phyloP scores from a whole-genome alignment of 139 green algal species.

The Volvox africanus region DNA sequence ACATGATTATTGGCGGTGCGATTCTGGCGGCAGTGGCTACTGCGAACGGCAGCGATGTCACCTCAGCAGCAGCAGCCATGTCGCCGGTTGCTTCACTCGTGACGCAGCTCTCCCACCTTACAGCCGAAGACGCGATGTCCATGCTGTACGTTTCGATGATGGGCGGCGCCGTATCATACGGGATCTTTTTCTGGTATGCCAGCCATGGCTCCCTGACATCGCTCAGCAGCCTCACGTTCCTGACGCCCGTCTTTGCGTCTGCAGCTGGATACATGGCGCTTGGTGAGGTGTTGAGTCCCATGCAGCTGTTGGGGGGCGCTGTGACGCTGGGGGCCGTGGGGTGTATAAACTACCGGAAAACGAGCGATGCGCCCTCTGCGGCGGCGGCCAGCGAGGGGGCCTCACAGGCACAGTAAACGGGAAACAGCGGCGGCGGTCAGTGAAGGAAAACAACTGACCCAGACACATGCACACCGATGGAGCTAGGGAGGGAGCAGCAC shows the following conservation, averaged over 20 bases:
- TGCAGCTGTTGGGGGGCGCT: constrained; percentile 88
- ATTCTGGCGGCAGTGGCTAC: constrained; percentile 70
- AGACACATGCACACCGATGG: too few relatives aligned
- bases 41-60: neutral
- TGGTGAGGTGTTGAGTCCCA: constrained; percentile 84
- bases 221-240: constrained; percentile 94
- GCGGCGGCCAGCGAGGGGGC: neutral
- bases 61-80: neutral
- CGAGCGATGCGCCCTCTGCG: neutral
- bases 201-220: constrained; percentile 86
- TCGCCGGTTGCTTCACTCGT: constrained; percentile 51
- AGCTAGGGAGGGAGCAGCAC: too few relatives aligned
- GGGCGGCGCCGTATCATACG: constrained; percentile 93
- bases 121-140: constrained; percentile 42
- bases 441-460: too few relatives aligned
- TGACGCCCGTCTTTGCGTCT: constrained; percentile 94
- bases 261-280: constrained; percentile 84
- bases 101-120: constrained; percentile 46
- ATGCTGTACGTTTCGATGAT: constrained; percentile 91
- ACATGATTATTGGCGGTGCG: constrained; percentile 96
- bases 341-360: constrained; percentile 71
- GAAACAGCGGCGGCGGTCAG: neutral
- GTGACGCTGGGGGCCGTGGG: constrained; percentile 91
- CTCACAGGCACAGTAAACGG: neutral
- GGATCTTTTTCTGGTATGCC: constrained; percentile 82